phyloP scores from a whole-genome alignment of 2,329 filamentous ascomycete species.

The Helicocarpus griseus region DNA sequence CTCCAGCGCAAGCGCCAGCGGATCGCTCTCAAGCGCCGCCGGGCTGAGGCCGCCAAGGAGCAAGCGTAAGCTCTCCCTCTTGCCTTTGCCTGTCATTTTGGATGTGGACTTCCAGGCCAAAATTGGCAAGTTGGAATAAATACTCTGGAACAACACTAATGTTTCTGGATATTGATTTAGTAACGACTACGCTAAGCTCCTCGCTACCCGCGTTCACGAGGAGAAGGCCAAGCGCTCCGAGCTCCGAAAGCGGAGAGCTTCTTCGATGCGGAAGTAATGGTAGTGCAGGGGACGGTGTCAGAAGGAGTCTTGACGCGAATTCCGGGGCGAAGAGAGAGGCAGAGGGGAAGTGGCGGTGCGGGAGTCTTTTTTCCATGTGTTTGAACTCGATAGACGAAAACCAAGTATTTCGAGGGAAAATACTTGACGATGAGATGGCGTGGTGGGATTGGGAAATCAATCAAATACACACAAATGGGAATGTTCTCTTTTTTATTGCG shows the following conservation, averaged over 20 bases:
- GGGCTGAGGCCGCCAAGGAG: conserved; percentile 94
- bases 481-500: background rate
- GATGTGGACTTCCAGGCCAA: too few relatives aligned
- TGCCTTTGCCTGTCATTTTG: too few relatives aligned
- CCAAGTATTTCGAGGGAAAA: conserved; percentile 2
- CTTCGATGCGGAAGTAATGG: conserved; percentile 78
- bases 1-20: conserved; percentile 99
- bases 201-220: conserved; percentile 95
- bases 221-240: conserved; percentile 91
- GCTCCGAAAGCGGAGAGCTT: conserved; percentile 91
- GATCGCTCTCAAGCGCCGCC: conserved; percentile 95
- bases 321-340: background rate
- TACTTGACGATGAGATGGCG: conserved; percentile 1
- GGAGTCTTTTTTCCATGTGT: conserved; percentile 5
- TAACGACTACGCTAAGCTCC: conserved; percentile 90
- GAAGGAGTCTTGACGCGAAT: background rate
- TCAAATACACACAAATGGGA: conserved; percentile 4
- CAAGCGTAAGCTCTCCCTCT: conserved; percentile 67
- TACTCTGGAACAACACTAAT: conserved; percentile 29
- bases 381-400: conserved; percentile 3
- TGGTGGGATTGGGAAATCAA: background rate
- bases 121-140: too few relatives aligned
- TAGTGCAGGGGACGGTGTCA: background rate
- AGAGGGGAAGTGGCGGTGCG: background rate
- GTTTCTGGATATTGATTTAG: conserved; percentile 38